A percentile compares a stretch with the other conserved stretches of the same genome.
These are phyloP conservation scores for Paraphaeosphaeria minitans DNA, from an alignment of 2,329 filamentous ascomycete species.

Conservation along the genomic window DNA sequence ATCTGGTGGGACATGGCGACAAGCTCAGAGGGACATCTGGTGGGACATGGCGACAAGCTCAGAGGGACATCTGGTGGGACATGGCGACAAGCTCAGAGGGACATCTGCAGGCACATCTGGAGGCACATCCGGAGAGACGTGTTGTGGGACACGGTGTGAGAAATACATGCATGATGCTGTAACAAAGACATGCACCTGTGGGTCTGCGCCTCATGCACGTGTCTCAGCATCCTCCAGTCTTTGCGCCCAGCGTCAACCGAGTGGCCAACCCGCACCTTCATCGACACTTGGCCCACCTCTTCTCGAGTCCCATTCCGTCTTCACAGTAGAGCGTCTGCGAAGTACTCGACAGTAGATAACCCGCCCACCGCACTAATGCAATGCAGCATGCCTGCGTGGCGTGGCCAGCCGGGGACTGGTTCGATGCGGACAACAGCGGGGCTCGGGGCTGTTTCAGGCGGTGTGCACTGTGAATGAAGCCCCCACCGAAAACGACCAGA, in stretches of 20 bases:
- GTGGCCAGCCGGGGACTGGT: conserved; percentile 1
- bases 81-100: too few species aligned
- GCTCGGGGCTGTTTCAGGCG: conserved; percentile 11
- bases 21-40: too few species aligned
- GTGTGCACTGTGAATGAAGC: conserved; percentile 20
- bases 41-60: too few species aligned
- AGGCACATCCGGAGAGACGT: too few species aligned
- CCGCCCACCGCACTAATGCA: conserved; percentile 1
- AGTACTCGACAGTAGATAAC: too few species aligned
- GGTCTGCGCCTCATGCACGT: background rate
- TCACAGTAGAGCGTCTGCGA: too few species aligned
- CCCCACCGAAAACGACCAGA: conserved; percentile 13
- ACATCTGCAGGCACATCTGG: too few species aligned
- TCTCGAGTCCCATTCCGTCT: too few species aligned
- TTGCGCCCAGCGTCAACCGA: background rate
- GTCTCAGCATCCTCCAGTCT: background rate
- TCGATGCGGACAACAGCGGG: conserved; percentile 5
- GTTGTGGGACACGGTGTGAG: background rate
- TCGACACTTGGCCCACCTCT: too few species aligned
- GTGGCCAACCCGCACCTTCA: background rate
- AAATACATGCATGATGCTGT: background rate
- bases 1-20: too few species aligned
- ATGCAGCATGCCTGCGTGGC: background rate
- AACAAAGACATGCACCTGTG: background rate
- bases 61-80: too few species aligned